Evolutionary conservation across 306 rosid genomes (phyloP).

Genomic region (Arachis hypogaea): DNA sequence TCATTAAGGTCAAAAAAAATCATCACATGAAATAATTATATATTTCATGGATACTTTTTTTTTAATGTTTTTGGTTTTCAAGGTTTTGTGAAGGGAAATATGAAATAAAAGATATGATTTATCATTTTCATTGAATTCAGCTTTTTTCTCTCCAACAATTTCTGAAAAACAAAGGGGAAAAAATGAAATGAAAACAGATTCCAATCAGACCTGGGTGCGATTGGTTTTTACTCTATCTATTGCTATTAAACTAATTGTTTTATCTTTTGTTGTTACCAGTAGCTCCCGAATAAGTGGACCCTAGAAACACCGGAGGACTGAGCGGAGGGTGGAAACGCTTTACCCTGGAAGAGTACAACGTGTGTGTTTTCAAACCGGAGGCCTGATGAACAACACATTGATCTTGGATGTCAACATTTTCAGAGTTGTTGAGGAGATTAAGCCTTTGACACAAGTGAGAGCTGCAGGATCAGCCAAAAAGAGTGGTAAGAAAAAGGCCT

Average conservation of each 20-base stretch:
- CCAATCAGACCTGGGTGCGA: too few relatives aligned
- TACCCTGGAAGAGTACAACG: conserved; percentile 67
- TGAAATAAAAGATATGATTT: too few relatives aligned
- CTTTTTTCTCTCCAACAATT: too few relatives aligned
- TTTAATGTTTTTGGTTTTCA: too few relatives aligned
- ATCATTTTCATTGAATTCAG: too few relatives aligned
- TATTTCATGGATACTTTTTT: too few relatives aligned
- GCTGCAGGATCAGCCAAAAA: conserved; percentile 19
- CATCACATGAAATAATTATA: too few relatives aligned
- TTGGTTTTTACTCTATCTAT: not conserved
- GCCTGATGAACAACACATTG: conserved; percentile 1
- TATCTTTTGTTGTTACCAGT: conserved; percentile 38
- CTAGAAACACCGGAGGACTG: conserved; percentile 55
- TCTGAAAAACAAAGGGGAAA: too few relatives aligned
- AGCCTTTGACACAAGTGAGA: conserved; percentile 34
- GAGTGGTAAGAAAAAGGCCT: conserved; percentile 27
- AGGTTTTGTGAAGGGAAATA: too few relatives aligned
- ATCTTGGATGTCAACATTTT: conserved; percentile 60
- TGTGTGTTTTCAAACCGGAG: conserved; percentile 56
- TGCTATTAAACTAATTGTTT: not conserved
- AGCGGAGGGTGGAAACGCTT: conserved; percentile 72
- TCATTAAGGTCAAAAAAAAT: too few relatives aligned
- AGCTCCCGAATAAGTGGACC: conserved; percentile 51
- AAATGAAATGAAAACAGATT: too few relatives aligned
- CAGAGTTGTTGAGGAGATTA: conserved; percentile 57